Base-by-base conservation (phyloP, 2,329 filamentous ascomycete species). In the Paecilomyces formosus region DNA sequence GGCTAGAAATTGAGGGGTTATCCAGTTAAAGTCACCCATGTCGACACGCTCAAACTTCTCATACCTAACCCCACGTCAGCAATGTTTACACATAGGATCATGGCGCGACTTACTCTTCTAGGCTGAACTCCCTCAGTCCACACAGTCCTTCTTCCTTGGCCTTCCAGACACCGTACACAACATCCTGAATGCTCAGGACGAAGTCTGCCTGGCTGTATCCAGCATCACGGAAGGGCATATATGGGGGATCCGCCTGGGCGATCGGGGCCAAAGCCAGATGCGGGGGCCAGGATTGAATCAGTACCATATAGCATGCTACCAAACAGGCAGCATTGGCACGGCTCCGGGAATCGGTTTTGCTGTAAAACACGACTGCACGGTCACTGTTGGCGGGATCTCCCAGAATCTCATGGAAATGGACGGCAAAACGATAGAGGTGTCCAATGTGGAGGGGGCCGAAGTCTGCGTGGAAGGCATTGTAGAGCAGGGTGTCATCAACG, bases 21-120 rank as follows among this genome's bases (percentile, higher is more conserved):
- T 85, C 94, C 94, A 99, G 84, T 99, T 99, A 88, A 99, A 99
- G 78, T 99, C 94, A 63, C 94, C 94, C 81, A 97, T 92, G 73
- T 99, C 94, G 21, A 99, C 94, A 59, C 94, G 85, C 78, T 99
- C 94, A 68, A 85, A 99, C 72, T 85, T 88, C 78, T 99, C 94
- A 73, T 99, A 99, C 61, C 83, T 86, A 59, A 15, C 45, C n/a
- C 33, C 13, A 15, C n/a, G 49, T 73, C 28, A 65, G 64, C 39
- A 52, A 39, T 3, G 45, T 8, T 13, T 8, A 21, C 33, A 3
- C 54, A 18, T 18, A 5, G 18, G 21, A 54, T 3, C 39, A 21
- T 8, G 9, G 12, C 1, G 26, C 7, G 21, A 76, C 83, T 66
- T 75, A 86, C 84, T 97, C 91, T 77, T 97, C 92, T 21, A 99